A percentile compares a stretch with the other conserved stretches of the same genome.
Evolutionary conservation across 352 stramenopile species (phyloP).

Genomic region (Phytopythium ostracodes): DNA sequence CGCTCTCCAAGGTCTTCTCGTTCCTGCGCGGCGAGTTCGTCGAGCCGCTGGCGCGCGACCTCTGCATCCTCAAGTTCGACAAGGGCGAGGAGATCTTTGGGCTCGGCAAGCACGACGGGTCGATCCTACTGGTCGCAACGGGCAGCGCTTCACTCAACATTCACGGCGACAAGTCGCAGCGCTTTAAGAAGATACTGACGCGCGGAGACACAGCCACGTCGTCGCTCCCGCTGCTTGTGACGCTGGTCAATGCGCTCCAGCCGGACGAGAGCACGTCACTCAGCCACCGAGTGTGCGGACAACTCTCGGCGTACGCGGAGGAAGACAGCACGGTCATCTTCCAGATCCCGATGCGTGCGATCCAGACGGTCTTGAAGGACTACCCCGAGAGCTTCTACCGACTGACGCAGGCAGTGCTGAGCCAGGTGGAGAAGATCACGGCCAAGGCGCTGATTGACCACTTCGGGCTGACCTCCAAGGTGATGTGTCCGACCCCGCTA

Average conservation of each 20-base stretch:
- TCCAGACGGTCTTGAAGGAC: constrained; percentile 44
- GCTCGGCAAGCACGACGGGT: constrained; percentile 56
- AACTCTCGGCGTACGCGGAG: constrained; percentile 44
- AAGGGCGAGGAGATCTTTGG: constrained; percentile 60
- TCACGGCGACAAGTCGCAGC: constrained; percentile 34
- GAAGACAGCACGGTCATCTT: constrained; percentile 59
- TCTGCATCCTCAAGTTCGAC: constrained; percentile 45
- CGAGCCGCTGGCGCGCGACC: constrained; percentile 46
- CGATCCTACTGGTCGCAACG: constrained; percentile 66
- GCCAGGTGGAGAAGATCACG: constrained; percentile 83
- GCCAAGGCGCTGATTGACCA: constrained; percentile 76
- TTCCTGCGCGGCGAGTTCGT: constrained; percentile 72
- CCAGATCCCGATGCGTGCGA: constrained; percentile 45
- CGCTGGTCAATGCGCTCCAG: constrained; percentile 42
- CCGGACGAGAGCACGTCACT: constrained; percentile 16
- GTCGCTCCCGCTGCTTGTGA: constrained; percentile 56
- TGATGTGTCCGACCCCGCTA: constrained; percentile 29
- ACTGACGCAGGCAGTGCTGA: constrained; percentile 64
- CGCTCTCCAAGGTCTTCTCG: constrained; percentile 75
- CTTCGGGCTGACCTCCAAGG: constrained; percentile 56
- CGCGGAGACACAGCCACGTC: constrained; percentile 73
- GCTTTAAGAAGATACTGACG: constrained; percentile 48
- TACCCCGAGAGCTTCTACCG: constrained; percentile 76
- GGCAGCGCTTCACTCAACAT: constrained; percentile 58
- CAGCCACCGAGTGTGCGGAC: constrained; percentile 47